Base-by-base conservation (phyloP, 441 rosid species). In the Cnidoscolus chayamansa region DNA sequence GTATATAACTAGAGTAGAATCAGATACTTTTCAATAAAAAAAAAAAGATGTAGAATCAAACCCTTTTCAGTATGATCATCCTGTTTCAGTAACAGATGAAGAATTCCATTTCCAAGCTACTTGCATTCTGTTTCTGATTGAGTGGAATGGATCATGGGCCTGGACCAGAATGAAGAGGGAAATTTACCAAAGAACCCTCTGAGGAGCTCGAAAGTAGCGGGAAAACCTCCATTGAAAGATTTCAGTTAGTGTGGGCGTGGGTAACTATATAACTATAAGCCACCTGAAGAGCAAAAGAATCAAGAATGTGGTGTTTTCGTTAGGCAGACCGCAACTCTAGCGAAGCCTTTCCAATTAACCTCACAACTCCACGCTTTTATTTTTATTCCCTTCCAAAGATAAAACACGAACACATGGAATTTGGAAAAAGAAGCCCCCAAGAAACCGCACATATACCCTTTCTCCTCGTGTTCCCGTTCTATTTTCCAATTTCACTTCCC, bases 321-420 rank as follows among this genome's bases (percentile, higher is more conserved):
- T 55, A 20, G 80, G 82, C 80, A 64, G 78, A 35, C 75, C 86
- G 86, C 77, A 71, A 63, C 66, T 65, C 7, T 65, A 71, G 86
- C 69, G 43, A 62, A 15, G 10, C 65, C 48, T 67, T 53, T 45
- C 70, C 40, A 4, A 25, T 56, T 60, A 30, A 50, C 49, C 56
- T 63, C 63, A 32, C 30, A 16, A 31, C 6, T 37, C 45, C 50
- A 40, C 62, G 53, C 48, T 69, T 40, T 40, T 40, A 7, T 35
- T 11, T 16, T 35, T 16, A 10, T 54, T 48, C 20, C 0, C 47
- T 54, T 7, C 45, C 45, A 40, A 40, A 3, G 45, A 40, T 40
- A 40, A 4, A 35, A 35, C 25, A 25, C 25, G 2, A 35, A 40
- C 45, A 40, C 45, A 3, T 40, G 45, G 7, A 40, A 35, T 35